These are phyloP conservation scores for Leccinum variicolor DNA, from an alignment of 768 basidiomycete species.

Conservation along the genomic window DNA sequence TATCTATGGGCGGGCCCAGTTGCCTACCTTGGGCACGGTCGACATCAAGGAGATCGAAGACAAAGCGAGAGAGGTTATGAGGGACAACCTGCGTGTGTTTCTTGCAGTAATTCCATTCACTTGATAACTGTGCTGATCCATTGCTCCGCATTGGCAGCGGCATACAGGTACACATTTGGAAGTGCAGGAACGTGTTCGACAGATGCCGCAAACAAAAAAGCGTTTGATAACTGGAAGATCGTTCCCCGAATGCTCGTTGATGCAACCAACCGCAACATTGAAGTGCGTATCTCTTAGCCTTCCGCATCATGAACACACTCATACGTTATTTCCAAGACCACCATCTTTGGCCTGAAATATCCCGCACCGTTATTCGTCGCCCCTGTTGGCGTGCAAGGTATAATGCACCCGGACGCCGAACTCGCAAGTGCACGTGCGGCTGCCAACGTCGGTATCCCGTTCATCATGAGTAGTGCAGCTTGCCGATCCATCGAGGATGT, in stretches of 20 bases:
- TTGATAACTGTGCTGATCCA: background rate
- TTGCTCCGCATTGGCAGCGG: constrained; percentile 35
- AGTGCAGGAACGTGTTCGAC: constrained; percentile 74
- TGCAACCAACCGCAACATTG: constrained; percentile 53
- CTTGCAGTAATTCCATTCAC: background rate
- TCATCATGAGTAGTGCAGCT: constrained; percentile 74
- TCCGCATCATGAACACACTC: background rate
- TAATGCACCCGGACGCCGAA: constrained; percentile 70
- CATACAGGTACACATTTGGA: constrained; percentile 75
- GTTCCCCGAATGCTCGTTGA: constrained; percentile 78
- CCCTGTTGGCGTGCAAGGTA: constrained; percentile 77
- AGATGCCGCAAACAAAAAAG: constrained; percentile 59
- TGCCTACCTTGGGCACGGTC: constrained; percentile 52
- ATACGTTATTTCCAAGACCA: constrained; percentile 44
- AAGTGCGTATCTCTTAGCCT: constrained; percentile 38
- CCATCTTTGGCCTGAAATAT: constrained; percentile 65
- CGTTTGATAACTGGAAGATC: constrained; percentile 66
- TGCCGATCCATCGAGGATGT: constrained; percentile 73
- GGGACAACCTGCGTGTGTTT: constrained; percentile 50
- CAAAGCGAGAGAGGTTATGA: constrained; percentile 61
- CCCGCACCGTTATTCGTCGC: constrained; percentile 62
- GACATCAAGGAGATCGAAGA: constrained; percentile 59
- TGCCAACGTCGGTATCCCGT: constrained; percentile 57
- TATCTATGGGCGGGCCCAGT: constrained; percentile 17
- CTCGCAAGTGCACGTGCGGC: constrained; percentile 67